phyloP scores from a whole-genome alignment of 225 moss, liverwort and hornwort species.

The Climacium dendroides region DNA sequence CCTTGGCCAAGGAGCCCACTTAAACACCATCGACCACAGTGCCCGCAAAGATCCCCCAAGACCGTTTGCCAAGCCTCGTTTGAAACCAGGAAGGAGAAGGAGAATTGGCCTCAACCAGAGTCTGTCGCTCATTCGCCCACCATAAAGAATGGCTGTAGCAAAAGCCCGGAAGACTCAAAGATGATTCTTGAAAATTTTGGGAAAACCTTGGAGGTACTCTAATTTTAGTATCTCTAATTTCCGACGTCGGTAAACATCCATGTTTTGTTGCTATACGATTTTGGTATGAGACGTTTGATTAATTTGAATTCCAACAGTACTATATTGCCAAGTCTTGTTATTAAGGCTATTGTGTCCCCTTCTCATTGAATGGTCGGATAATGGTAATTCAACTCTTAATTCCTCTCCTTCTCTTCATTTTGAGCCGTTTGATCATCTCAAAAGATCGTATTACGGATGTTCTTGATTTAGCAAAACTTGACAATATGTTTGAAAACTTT shows the following conservation, averaged over 20 bases:
- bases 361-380: not conserved
- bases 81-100: not conserved
- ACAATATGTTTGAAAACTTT: not conserved
- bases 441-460: too few relatives aligned
- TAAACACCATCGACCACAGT: not conserved
- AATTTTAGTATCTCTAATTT: not conserved
- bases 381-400: too few relatives aligned
- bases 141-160: too few relatives aligned
- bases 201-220: too few relatives aligned
- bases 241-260: not conserved
- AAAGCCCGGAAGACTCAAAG: too few relatives aligned
- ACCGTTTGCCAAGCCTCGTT: not conserved
- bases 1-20: not conserved
- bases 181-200: too few relatives aligned
- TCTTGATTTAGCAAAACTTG: not conserved
- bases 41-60: not conserved
- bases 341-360: not conserved
- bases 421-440: not conserved
- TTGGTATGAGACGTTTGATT: not conserved
- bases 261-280: not conserved
- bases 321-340: not conserved
- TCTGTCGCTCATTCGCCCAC: too few relatives aligned
- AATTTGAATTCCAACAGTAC: not conserved
- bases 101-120: too few relatives aligned
- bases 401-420: not conserved